Percentiles rank a stretch among this genome's conserved stretches.
Evolutionary conservation across 768 basidiomycete genomes (phyloP).

Genomic region (Boletus sp.): DNA sequence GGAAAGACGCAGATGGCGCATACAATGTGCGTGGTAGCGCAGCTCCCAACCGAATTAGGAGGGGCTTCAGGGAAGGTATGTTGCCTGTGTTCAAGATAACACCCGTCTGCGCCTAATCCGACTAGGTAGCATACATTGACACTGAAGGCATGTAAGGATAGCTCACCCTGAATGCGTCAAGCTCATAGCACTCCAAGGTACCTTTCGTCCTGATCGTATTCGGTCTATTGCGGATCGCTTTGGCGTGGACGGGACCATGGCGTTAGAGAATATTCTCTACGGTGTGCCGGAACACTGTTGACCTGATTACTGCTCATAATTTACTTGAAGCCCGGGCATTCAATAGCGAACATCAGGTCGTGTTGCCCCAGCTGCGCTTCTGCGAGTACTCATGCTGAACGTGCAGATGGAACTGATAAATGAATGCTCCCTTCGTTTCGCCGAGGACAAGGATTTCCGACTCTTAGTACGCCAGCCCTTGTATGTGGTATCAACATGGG

Average conservation of each 20-base stretch:
- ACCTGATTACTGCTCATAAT: conserved; percentile 6
- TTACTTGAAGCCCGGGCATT: conserved; percentile 68
- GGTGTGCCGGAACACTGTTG: conserved; percentile 41
- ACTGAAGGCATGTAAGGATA: conserved; percentile 59
- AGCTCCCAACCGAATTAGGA: conserved; percentile 86
- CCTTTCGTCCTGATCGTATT: conserved; percentile 93
- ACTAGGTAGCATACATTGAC: conserved; percentile 86
- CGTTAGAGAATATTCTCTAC: conserved; percentile 89
- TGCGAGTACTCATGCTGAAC: conserved; percentile 5
- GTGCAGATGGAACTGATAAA: conserved; percentile 87
- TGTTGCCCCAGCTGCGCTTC: not conserved
- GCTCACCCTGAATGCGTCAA: conserved; percentile 10
- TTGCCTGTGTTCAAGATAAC: conserved; percentile 1
- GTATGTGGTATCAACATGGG: not conserved
- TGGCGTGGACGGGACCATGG: conserved; percentile 87
- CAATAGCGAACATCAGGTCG: conserved; percentile 89
- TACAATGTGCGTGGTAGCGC: conserved; percentile 89
- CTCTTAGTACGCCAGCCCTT: conserved; percentile 50
- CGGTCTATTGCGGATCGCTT: conserved; percentile 89
- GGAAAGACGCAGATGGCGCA: conserved; percentile 96
- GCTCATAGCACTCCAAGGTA: conserved; percentile 50
- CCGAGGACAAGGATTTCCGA: conserved; percentile 84
- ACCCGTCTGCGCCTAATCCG: not conserved
- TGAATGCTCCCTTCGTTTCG: conserved; percentile 83
- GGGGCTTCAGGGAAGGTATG: conserved; percentile 85